Conservation (phyloP, 345 rosid genomes). For the Citrus sp. region DNA sequence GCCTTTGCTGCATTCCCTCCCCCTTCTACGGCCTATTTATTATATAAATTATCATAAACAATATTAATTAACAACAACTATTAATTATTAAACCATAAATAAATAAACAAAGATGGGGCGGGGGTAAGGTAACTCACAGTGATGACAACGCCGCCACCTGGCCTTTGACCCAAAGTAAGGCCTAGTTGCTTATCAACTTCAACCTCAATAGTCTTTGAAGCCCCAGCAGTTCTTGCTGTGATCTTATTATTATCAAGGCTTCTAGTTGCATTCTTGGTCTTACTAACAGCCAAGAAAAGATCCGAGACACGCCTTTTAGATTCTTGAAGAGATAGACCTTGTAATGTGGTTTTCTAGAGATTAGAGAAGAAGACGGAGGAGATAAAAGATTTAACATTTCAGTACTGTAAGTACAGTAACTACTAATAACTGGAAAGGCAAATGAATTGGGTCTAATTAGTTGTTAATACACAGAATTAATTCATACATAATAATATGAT, state of each 20-base stretch:
- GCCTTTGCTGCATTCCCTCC: conserved; percentile 96
- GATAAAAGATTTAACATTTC: no score
- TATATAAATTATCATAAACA: no score
- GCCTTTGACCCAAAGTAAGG: conserved; percentile 82
- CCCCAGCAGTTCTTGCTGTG: conserved; percentile 64
- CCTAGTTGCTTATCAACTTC: conserved; percentile 98
- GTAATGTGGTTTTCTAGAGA: conserved; percentile 53
- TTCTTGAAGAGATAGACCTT: conserved; percentile 66
- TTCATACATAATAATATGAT: no score
- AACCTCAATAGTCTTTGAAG: conserved; percentile 76
- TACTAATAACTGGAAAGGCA: no score
- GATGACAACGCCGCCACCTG: conserved; percentile 89
- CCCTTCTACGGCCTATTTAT: conserved; percentile 72
- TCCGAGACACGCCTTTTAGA: conserved; percentile 48
- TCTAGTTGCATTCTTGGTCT: conserved; percentile 1
- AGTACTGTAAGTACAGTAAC: no score
- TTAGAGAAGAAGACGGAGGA: no score
- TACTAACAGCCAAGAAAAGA: conserved; percentile 32
- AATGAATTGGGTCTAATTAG: no score
- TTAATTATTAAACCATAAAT: no score
- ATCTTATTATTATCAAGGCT: conserved; percentile 26
- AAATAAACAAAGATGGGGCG: no score
- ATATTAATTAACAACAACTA: no score
- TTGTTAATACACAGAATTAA: no score
- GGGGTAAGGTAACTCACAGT: conserved; percentile 45